Evolutionary conservation across 2,329 filamentous ascomycete species (phyloP).

Genomic region (Waltergamsia citrina): DNA sequence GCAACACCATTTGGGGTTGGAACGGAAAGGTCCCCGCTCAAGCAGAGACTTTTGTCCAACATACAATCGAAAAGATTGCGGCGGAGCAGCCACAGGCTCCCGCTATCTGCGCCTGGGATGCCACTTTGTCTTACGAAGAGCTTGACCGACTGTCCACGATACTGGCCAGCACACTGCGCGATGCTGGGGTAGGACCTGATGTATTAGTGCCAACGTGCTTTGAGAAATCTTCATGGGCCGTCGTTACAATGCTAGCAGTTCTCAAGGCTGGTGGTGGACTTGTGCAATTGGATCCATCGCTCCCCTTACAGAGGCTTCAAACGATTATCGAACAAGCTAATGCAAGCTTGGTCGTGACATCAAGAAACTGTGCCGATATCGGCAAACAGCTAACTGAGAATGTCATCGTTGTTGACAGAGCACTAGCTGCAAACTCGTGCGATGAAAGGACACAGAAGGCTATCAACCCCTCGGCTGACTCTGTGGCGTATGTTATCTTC

Average conservation of each 20-base stretch:
- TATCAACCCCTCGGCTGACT: no score
- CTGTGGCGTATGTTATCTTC: constrained; percentile 7
- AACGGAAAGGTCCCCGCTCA: no score
- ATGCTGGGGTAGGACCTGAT: constrained; percentile 24
- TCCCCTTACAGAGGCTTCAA: not conserved
- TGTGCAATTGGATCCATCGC: constrained; percentile 2
- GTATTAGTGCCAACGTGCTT: constrained; percentile 31
- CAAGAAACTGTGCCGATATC: not conserved
- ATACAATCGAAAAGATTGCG: no score
- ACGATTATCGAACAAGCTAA: not conserved
- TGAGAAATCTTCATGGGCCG: constrained; percentile 4
- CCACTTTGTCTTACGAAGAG: not conserved
- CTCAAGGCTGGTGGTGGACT: constrained; percentile 1
- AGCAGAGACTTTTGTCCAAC: not conserved
- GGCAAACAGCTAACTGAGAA: not conserved
- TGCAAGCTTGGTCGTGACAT: constrained; percentile 18
- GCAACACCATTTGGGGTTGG: no score
- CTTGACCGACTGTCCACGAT: not conserved
- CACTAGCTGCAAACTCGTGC: no score
- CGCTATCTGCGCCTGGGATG: constrained; percentile 12
- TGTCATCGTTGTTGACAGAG: no score
- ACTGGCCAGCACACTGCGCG: not conserved
- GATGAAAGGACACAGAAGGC: no score
- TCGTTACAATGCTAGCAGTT: constrained; percentile 3
- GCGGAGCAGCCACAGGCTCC: constrained; percentile 19